Evolutionary conservation across 2,329 filamentous ascomycete species (phyloP), one percentile per base, ranked within the genome.

Genomic region (Fusarium neocosmosporiellum): DNA sequence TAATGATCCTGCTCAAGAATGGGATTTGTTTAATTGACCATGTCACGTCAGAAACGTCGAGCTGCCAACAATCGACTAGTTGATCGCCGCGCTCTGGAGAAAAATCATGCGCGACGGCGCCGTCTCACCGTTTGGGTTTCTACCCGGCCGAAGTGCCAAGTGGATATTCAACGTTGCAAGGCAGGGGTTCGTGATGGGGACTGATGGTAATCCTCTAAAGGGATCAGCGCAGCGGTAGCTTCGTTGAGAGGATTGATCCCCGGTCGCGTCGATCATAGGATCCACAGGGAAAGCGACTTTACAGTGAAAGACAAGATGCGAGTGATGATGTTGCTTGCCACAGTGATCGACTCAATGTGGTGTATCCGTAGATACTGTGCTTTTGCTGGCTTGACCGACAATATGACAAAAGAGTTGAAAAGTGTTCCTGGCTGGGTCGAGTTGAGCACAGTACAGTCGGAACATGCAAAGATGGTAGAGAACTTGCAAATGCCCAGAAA

Each of bases 221-320:
- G 24, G 67, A 64, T 70, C 63, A 68, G 63, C 59, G 57, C 34
- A 62, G 22, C 50, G 16, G 29, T 29, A 34, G 33, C 33, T 48
- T 48, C 43, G 22, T 59, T 60, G 18, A 14, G 13, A 48, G 64
- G 58, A 33, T 46, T 27, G 4, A 18, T 18, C 36, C 50, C 68
- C 53, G 36, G 41, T 46, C 50, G n/a, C 31, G 29, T 34, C 31
- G 16, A 33, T 24, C 10, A 6, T 20, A 36, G 41, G 54, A 43
- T 62, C 29, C 59, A 54, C 41, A n/a, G 16, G 20, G 10, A 18
- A 13, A 14, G 34, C 5, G 37, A 34, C 58, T 69, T 24, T 24
- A 62, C 43, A 37, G 27, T 20, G 7, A 33, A n/a, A n/a, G n/a
- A n/a, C n/a, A n/a, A n/a, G n/a, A n/a, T n/a, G n/a, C n/a, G n/a